Percentiles rank a stretch among this genome's conserved stretches.
These are phyloP conservation scores for Coelastrella sp. DNA, from an alignment of 139 green algal species.

Conservation along the genomic window DNA sequence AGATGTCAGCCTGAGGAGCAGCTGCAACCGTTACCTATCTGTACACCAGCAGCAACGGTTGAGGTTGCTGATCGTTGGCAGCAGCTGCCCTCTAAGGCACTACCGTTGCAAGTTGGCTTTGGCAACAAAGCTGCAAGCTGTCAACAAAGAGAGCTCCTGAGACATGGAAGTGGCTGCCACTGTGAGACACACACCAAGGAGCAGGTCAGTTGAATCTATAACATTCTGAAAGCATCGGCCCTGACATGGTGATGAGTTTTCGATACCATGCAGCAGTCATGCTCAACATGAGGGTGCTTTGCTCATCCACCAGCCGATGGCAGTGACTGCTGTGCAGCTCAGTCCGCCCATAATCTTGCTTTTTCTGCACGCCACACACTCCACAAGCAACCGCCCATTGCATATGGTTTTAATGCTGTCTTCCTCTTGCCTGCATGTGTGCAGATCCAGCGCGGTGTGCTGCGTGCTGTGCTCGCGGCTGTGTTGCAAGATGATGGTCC, in stretches of 20 bases:
- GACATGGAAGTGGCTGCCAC: neutral
- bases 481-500: slow-evolving; percentile 29
- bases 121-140: neutral
- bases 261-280: too few species aligned
- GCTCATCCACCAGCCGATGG: neutral
- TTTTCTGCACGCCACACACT: neutral
- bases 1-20: too few species aligned
- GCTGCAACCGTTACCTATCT: too few species aligned
- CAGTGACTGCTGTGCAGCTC: neutral
- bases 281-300: too few species aligned
- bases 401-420: neutral
- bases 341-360: neutral
- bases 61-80: neutral
- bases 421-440: neutral
- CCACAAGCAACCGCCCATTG: neutral
- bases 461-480: slow-evolving; percentile 23
- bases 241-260: too few species aligned
- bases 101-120: neutral
- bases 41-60: too few species aligned
- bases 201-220: too few species aligned
- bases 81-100: neutral
- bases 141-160: neutral
- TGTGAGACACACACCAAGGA: too few species aligned
- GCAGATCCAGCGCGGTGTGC: slow-evolving; percentile 23
- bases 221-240: too few species aligned